Conservation (phyloP, 768 basidiomycete genomes). For the Mycena amicta region DNA sequence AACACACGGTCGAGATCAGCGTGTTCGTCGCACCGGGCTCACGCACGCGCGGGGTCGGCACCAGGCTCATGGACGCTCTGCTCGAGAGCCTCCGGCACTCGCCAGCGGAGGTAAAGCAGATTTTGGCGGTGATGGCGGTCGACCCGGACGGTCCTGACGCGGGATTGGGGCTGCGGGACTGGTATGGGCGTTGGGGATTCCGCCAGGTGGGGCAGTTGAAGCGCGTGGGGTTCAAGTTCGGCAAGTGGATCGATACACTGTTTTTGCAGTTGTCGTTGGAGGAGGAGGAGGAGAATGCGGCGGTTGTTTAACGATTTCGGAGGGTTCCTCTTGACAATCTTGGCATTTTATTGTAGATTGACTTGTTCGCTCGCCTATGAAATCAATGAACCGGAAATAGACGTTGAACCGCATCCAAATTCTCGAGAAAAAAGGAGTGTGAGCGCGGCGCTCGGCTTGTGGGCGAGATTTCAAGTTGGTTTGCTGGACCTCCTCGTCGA, state of each 20-base stretch:
- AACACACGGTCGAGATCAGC: constrained; percentile 26
- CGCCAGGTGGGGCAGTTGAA: constrained; percentile 23
- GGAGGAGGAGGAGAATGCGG: background rate
- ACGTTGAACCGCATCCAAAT: no score
- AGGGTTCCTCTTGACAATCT: no score
- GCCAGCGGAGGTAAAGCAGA: constrained; percentile 15
- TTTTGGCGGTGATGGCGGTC: constrained; percentile 24
- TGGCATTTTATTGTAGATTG: no score
- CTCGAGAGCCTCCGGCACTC: background rate
- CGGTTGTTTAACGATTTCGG: no score
- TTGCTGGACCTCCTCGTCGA: no score
- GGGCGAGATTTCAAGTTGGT: no score
- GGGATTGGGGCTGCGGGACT: constrained; percentile 24
- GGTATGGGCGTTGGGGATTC: constrained; percentile 27
- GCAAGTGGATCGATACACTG: constrained; percentile 25
- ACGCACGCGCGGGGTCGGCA: constrained; percentile 16
- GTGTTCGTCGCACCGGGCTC: constrained; percentile 23
- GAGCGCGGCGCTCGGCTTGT: no score
- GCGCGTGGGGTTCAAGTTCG: constrained; percentile 26
- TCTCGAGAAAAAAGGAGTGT: no score
- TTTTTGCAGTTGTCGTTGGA: constrained; percentile 23
- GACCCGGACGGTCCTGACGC: constrained; percentile 14
- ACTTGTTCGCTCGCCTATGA: no score
- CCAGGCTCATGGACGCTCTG: constrained; percentile 14
- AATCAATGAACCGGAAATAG: no score